Conservation (phyloP, 1,139 yeast genomes). For the Protomyces inundatus region DNA sequence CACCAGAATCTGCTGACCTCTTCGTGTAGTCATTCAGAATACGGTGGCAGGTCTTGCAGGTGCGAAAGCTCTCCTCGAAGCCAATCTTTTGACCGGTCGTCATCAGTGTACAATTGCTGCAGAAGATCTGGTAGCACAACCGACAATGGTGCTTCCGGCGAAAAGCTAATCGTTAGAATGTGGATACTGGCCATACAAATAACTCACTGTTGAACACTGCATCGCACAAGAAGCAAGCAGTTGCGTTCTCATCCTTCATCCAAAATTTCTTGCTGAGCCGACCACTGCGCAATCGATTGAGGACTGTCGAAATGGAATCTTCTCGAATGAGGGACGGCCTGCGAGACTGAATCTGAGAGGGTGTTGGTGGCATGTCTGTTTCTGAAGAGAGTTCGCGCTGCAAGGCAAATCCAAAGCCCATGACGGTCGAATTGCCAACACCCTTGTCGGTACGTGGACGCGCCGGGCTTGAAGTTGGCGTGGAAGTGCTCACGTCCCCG, state of each 20-base stretch:
- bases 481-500: not conserved
- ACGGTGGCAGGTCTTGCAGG: constrained; percentile 71
- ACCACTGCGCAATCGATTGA: constrained; percentile 17
- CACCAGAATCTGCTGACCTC: not conserved
- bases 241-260: constrained; percentile 87
- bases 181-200: constrained; percentile 34
- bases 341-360: not conserved
- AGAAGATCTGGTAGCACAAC: constrained; percentile 91
- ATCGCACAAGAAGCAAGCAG: constrained; percentile 74
- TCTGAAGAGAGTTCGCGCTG: constrained; percentile 20
- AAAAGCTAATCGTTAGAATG: constrained; percentile 43
- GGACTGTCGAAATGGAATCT: constrained; percentile 20
- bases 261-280: constrained; percentile 57
- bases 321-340: constrained; percentile 18
- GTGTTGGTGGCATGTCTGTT: constrained; percentile 14
- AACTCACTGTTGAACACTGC: constrained; percentile 48
- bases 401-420: constrained; percentile 16
- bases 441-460: not conserved
- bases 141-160: constrained; percentile 92
- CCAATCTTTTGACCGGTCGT: constrained; percentile 70
- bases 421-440: not conserved
- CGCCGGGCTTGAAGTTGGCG: constrained; percentile 11
- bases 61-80: constrained; percentile 65
- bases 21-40: constrained; percentile 50
- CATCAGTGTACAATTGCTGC: constrained; percentile 76